Base-by-base conservation (phyloP, 345 rosid genomes). In the Pistacia atlantica region DNA sequence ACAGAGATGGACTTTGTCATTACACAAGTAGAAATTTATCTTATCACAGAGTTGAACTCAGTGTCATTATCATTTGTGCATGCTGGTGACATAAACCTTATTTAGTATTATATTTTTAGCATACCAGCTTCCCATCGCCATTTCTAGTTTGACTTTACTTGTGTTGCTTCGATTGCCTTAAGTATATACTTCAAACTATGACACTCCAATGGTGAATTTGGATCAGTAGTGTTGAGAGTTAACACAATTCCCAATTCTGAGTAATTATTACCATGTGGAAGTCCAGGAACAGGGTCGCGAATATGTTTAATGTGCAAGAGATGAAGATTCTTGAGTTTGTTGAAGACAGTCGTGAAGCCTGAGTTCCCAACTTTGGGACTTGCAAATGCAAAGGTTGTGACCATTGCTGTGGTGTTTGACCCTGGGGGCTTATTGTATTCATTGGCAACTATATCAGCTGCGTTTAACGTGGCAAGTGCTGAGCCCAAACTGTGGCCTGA, bases 401-500 rank as follows among this genome's bases (percentile, higher is more conserved):
- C 91, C 28, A 81, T 68, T 35, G 54, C 69, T 1, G 77, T 46
- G 51, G 45, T 77, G 62, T 75, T 67, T 22, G 72, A 58, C 5
- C 28, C 37, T 61, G 25, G 20, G 13, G 58, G 67, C 71, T 79
- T 83, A 25, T 81, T 86, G 38, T 63, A 69, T 57, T 80, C 81
- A 74, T 85, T 83, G 38, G 80, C 71, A 28, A 83, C 79, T 64
- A 89, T 80, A 65, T 89, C 92, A 35, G 82, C 80, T 7, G 91
- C 92, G 10, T 83, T 79, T n/a, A 90, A 77, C 8, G 82, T 82
- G 7, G 90, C 87, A 22, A 90, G 78, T n/a, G 91, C 89, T 17
- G 83, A 87, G 0, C 94, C 94, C 35, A 90, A 66, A 83, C 94
- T 89, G 81, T 89, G 91, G 0, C 94, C 92, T 1, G 87, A 75